Evolutionary conservation across 2,329 filamentous ascomycete species (phyloP).

Genomic region (Xenosphaeropsis pyriputrescens): DNA sequence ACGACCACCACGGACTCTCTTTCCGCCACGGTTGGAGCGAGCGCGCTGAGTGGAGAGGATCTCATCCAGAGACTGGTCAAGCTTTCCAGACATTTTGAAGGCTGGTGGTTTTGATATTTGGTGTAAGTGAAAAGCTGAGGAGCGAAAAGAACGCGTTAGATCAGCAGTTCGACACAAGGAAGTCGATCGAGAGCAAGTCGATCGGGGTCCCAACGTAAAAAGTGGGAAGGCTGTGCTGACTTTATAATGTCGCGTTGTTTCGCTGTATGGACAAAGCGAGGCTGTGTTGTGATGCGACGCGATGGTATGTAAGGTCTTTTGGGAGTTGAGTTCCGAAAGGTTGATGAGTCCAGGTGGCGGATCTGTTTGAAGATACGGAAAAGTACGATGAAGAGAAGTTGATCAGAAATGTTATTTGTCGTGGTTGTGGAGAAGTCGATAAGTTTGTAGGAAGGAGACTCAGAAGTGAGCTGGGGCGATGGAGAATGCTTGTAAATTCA

Average conservation of each 20-base stretch:
- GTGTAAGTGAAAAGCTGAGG: slow-evolving; percentile 3
- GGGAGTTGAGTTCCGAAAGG: no score
- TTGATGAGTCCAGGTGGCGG: no score
- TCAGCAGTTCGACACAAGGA: slow-evolving; percentile 13
- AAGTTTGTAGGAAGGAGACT: slow-evolving; percentile 10
- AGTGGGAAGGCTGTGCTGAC: slow-evolving; percentile 14
- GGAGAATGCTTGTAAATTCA: slow-evolving; percentile 1
- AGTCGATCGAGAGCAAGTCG: slow-evolving; percentile 10
- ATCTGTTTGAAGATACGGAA: no score
- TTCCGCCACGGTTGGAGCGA: slow-evolving; percentile 4
- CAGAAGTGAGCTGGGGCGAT: slow-evolving; percentile 13
- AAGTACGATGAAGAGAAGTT: no score
- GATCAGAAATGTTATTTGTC: neutral
- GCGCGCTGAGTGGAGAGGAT: slow-evolving; percentile 65
- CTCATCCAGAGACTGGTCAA: slow-evolving; percentile 94
- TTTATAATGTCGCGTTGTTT: slow-evolving; percentile 6
- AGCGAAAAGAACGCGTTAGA: slow-evolving; percentile 14
- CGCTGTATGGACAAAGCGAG: slow-evolving; percentile 1
- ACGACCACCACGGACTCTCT: slow-evolving; percentile 20
- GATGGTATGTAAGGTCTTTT: slow-evolving; percentile 9
- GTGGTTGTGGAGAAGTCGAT: neutral
- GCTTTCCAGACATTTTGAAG: slow-evolving; percentile 75
- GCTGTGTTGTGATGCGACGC: slow-evolving; percentile 3
- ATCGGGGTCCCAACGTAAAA: slow-evolving; percentile 8
- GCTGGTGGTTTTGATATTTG: slow-evolving; percentile 2